Percentiles rank a stretch among this genome's conserved stretches.
Conservation (phyloP, 306 rosid genomes). For the Pterocarpus santalinus region DNA sequence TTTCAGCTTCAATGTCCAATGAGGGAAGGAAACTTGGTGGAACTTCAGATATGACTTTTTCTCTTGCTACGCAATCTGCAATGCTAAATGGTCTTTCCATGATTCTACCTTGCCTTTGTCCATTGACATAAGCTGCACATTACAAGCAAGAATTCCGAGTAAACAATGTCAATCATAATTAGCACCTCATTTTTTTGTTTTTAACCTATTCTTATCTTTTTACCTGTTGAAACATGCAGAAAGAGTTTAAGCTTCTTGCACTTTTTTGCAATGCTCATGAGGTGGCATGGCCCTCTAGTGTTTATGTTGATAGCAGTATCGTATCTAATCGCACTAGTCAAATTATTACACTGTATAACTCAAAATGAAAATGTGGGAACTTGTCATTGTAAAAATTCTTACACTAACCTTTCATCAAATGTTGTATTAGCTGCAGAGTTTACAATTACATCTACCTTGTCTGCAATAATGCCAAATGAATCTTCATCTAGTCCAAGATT, state of each 20-base stretch:
- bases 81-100: constrained; percentile 81
- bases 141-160: constrained; percentile 18
- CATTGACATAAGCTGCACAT: constrained; percentile 88
- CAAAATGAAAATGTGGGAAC: constrained; percentile 26
- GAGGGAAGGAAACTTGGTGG: constrained; percentile 54
- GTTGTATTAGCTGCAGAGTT: constrained; percentile 97
- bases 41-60: constrained; percentile 55
- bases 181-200: constrained; percentile 6
- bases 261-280: constrained; percentile 78
- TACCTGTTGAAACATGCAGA: constrained; percentile 96
- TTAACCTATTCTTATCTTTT: neutral
- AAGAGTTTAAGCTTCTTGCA: constrained; percentile 90
- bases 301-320: constrained; percentile 88
- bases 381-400: neutral
- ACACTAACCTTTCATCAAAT: constrained; percentile 85
- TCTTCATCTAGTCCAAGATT: constrained; percentile 78
- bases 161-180: constrained; percentile 19
- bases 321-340: constrained; percentile 56
- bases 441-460: constrained; percentile 86
- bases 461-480: constrained; percentile 57
- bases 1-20: constrained; percentile 79
- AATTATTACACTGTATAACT: constrained; percentile 26
- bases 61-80: constrained; percentile 81
- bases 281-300: constrained; percentile 89
- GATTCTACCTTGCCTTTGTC: constrained; percentile 91